Conservation (phyloP, 106 monocot species). For the Apostasia shenzhenica region DNA sequence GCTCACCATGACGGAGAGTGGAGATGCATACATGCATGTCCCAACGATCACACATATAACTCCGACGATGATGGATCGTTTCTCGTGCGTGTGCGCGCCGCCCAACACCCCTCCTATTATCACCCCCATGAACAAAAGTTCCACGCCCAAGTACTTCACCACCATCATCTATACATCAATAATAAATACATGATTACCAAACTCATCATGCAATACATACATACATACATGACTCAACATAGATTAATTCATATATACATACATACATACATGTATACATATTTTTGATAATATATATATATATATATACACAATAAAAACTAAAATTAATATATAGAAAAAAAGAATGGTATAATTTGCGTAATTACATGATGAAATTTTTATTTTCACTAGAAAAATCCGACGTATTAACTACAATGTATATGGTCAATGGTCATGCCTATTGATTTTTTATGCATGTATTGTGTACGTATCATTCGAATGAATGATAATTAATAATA, state of each 20-base stretch:
- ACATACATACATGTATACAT: neutral
- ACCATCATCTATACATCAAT: slow-evolving; percentile 23
- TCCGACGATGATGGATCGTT: slow-evolving; percentile 37
- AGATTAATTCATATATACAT: neutral
- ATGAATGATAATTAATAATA: too few species aligned
- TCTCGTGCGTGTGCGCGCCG: slow-evolving; percentile 18
- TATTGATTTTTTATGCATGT: too few species aligned
- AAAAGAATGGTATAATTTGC: neutral
- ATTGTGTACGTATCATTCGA: too few species aligned
- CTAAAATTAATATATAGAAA: neutral
- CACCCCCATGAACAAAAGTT: slow-evolving; percentile 32
- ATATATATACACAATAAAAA: too few species aligned
- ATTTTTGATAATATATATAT: neutral
- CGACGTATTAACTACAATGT: slow-evolving; percentile 3
- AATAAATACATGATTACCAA: too few species aligned
- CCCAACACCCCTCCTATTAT: slow-evolving; percentile 20
- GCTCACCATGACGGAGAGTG: slow-evolving; percentile 43
- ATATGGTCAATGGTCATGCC: too few species aligned
- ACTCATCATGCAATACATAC: neutral
- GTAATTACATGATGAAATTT: neutral
- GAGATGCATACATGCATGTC: slow-evolving; percentile 53
- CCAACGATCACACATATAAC: slow-evolving; percentile 38
- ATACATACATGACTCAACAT: too few species aligned
- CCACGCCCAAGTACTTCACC: slow-evolving; percentile 14
- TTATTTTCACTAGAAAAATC: neutral